phyloP scores from a whole-genome alignment of 495 filamentous ascomycete species.

The Aspergillus ellipticus region DNA sequence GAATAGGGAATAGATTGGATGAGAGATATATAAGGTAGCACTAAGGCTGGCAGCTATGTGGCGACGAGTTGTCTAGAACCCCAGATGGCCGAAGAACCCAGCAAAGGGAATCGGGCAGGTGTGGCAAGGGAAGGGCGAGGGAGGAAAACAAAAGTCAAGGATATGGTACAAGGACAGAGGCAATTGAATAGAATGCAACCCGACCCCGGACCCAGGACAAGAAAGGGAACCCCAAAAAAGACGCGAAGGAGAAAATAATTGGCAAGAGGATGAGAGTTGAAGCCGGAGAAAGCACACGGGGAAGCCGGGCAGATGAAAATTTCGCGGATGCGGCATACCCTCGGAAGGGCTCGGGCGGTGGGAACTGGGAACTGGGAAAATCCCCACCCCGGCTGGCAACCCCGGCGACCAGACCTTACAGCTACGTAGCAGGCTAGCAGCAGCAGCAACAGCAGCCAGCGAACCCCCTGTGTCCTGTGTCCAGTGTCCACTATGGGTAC shows the following conservation, averaged over 20 bases:
- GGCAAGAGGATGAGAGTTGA: slow-evolving; percentile 24
- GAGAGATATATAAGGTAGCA: slow-evolving; percentile 14
- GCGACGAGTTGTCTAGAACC: slow-evolving; percentile 11
- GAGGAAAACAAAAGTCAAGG: slow-evolving; percentile 26
- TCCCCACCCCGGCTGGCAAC: slow-evolving; percentile 2
- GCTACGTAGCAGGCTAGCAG: too few relatives aligned
- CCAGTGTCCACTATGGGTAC: too few relatives aligned
- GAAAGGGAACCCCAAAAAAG: slow-evolving; percentile 26
- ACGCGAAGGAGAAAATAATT: slow-evolving; percentile 19
- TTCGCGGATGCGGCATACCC: slow-evolving; percentile 42
- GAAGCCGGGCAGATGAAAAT: slow-evolving; percentile 33
- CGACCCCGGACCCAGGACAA: slow-evolving; percentile 35
- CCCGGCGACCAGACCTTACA: not conserved
- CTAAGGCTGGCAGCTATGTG: slow-evolving; percentile 12
- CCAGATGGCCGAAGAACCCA: too few relatives aligned
- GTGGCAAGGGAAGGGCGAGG: slow-evolving; percentile 20
- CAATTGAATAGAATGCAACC: slow-evolving; percentile 41
- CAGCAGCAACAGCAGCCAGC: too few relatives aligned
- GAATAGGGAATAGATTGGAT: slow-evolving; percentile 17
- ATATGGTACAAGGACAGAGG: slow-evolving; percentile 40
- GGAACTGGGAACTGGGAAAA: slow-evolving; percentile 6
- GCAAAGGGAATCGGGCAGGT: slow-evolving; percentile 3
- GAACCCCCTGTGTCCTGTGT: too few relatives aligned
- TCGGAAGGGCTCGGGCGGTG: slow-evolving; percentile 47
- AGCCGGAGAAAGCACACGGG: slow-evolving; percentile 21